Conservation (phyloP, 345 rosid species). For the Salix exigua region DNA sequence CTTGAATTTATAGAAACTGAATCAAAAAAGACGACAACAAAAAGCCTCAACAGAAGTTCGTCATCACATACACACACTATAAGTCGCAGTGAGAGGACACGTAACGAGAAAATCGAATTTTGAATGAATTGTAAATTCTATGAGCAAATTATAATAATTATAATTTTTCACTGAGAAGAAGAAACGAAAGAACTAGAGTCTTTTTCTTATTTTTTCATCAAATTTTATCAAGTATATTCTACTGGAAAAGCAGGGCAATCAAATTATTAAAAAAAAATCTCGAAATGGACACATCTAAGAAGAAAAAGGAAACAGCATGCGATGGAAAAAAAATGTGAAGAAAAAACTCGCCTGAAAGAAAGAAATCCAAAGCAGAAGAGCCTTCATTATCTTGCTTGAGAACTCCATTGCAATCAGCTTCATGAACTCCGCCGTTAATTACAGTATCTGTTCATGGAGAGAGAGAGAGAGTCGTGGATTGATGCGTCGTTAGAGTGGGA, state of each 20-base stretch:
- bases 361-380: slow-evolving; percentile 19
- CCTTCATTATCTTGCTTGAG: slow-evolving; percentile 16
- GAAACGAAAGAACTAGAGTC: too few species aligned
- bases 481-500: not conserved
- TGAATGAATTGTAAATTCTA: too few species aligned
- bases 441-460: not conserved
- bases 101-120: not conserved
- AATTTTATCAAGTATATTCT: too few species aligned
- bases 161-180: not conserved
- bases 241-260: not conserved
- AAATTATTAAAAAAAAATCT: not conserved
- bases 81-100: not conserved
- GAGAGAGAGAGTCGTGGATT: slow-evolving; percentile 1
- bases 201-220: too few species aligned
- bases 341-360: slow-evolving; percentile 40
- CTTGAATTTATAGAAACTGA: not conserved
- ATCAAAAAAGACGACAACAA: too few species aligned
- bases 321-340: not conserved
- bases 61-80: not conserved
- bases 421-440: not conserved
- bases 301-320: not conserved
- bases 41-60: not conserved
- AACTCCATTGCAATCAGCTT: slow-evolving; percentile 17
- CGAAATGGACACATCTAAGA: not conserved
- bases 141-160: not conserved